A percentile compares a stretch with the other conserved stretches of the same genome.
phyloP scores from a whole-genome alignment of 2,329 filamentous ascomycete genomes.

The Fusarium domesticum region DNA sequence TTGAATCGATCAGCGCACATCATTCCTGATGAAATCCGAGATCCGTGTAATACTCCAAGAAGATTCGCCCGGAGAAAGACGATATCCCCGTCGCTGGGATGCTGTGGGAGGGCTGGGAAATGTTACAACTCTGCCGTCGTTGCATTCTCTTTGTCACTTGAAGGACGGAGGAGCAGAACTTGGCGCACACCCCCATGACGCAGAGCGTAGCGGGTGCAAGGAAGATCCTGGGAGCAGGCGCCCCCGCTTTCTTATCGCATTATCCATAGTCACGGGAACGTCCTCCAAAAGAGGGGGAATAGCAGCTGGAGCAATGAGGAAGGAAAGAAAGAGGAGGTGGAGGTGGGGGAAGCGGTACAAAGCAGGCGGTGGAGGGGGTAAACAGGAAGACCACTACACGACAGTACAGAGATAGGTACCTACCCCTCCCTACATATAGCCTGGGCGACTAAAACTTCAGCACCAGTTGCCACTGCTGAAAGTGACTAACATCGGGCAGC shows the following conservation, averaged over 20 bases:
- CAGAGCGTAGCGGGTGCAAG: constrained; percentile 5
- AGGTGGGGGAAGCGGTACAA: background rate
- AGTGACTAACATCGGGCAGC: background rate
- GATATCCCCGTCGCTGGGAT: background rate
- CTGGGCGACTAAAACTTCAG: no score
- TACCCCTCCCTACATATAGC: no score
- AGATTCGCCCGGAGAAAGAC: background rate
- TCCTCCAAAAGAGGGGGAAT: constrained; percentile 18
- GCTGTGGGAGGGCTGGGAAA: background rate
- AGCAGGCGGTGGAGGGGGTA: no score
- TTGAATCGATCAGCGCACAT: no score
- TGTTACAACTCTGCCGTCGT: background rate
- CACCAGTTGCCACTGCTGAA: no score
- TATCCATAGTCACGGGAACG: constrained; percentile 24
- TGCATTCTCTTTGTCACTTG: background rate
- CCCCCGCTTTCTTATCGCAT: constrained; percentile 7
- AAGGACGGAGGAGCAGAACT: background rate
- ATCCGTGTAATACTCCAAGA: no score
- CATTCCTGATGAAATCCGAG: no score
- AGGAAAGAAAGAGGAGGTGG: background rate
- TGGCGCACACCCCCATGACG: background rate
- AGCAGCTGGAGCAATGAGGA: constrained; percentile 9
- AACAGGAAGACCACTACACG: no score
- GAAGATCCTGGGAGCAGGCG: constrained; percentile 7
- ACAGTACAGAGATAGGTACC: no score